Base-by-base conservation (phyloP, 2,329 filamentous ascomycete genomes). In the Rachicladosporium sp. region DNA sequence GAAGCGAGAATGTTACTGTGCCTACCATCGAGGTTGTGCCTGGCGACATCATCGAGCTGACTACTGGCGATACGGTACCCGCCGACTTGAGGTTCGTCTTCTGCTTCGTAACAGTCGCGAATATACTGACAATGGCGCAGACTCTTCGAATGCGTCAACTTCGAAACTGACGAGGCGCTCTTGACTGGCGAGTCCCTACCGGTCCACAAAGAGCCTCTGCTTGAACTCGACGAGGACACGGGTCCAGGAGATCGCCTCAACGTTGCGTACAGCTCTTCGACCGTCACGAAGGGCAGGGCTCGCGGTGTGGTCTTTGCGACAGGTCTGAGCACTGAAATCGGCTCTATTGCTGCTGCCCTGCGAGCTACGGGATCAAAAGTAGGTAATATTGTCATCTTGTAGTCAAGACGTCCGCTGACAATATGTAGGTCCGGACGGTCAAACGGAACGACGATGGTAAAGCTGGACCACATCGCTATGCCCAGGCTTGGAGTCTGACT, bases 141-240 rank as follows among this genome's bases (percentile, higher is more conserved):
- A 11, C 42, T 60, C 3, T 44, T 58, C 30, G 57, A 60, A 36
- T 53, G 53, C 12, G 56, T 76, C 15, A 76, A 87, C 46, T 89
- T 93, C 49, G 86, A 59, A 33, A 51, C 46, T 46, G 83, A 93
- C 45, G 80, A 85, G 59, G 78, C 80, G 9, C 69, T 82, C 42
- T 70, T 85, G 31, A 86, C 81, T n/a, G 81, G 81, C 46, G 81
- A 86, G 63, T 82, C 80, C 27, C 60, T 81, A 4, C 76, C 80
- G 42, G 77, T 81, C 37, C 73, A 68, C 66, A 80, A 85, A 64
- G 67, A 75, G 50, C 63, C 74, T 10, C 67, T 74, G 27, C 65
- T 60, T 43, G 67, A 67, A 36, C 75, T 75, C 43, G 58, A 63
- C 21, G 46, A 54, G 10, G 69, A 73, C 8, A 71, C 73, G 13